These are phyloP conservation scores for Gastrolobium bilobum DNA, from an alignment of 306 rosid genomes.

Conservation along the genomic window DNA sequence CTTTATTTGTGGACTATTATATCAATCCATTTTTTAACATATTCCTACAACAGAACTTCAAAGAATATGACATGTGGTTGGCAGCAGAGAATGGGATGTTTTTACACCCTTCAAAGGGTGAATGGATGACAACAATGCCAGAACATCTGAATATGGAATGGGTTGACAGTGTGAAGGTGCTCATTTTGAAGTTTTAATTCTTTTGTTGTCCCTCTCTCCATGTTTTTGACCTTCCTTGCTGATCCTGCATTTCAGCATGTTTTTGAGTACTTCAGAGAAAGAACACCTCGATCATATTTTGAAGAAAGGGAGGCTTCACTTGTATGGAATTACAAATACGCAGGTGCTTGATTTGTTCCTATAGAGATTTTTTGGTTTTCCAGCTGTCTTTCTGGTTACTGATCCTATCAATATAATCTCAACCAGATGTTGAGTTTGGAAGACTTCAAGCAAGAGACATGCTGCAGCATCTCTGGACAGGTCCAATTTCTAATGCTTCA, in stretches of 20 bases:
- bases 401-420: slow-evolving; percentile 30
- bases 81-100: slow-evolving; percentile 98
- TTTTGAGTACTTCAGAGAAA: slow-evolving; percentile 85
- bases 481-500: slow-evolving; percentile 90
- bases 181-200: slow-evolving; percentile 27
- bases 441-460: slow-evolving; percentile 90
- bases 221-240: slow-evolving; percentile 41
- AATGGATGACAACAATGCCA: slow-evolving; percentile 97
- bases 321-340: slow-evolving; percentile 94
- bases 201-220: slow-evolving; percentile 21
- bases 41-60: slow-evolving; percentile 70
- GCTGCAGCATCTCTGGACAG: slow-evolving; percentile 96
- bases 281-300: slow-evolving; percentile 85
- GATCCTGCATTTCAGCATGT: slow-evolving; percentile 72
- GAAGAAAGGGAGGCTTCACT: slow-evolving; percentile 77
- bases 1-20: slow-evolving; percentile 25
- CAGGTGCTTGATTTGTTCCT: slow-evolving; percentile 60
- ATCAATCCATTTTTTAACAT: slow-evolving; percentile 37
- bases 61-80: slow-evolving; percentile 85
- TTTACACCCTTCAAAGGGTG: slow-evolving; percentile 70
- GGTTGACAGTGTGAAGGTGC: slow-evolving; percentile 86
- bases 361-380: background rate
- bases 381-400: slow-evolving; percentile 30
- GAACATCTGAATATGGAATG: slow-evolving; percentile 93
- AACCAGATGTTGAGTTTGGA: slow-evolving; percentile 81